Conservation (phyloP, 2,329 filamentous ascomycete species). For the Mariannaea elegans region DNA sequence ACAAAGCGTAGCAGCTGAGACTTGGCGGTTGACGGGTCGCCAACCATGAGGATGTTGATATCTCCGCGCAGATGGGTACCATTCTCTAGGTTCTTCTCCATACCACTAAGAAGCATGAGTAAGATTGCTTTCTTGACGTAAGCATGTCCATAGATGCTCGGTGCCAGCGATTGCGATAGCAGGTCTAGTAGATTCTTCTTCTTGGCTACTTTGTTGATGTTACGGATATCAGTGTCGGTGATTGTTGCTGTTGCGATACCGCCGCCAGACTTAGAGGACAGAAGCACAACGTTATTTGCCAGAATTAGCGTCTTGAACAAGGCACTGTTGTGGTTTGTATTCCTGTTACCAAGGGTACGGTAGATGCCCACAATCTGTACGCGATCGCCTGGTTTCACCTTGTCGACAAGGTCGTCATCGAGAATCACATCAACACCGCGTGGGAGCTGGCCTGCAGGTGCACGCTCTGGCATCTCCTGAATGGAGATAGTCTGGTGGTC, state of each 20-base stretch:
- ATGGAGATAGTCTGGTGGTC: constrained; percentile 98
- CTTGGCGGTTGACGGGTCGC: constrained; percentile 97
- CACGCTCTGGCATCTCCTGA: constrained; percentile 98
- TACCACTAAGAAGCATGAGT: constrained; percentile 91
- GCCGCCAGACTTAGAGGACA: constrained; percentile 95
- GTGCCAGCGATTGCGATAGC: constrained; percentile 91
- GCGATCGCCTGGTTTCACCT: constrained; percentile 92
- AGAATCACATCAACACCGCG: constrained; percentile 95
- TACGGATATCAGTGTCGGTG: constrained; percentile 95
- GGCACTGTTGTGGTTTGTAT: constrained; percentile 87
- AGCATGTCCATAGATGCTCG: constrained; percentile 96
- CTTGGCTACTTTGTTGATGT: constrained; percentile 98
- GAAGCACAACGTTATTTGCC: constrained; percentile 92
- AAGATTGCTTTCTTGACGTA: constrained; percentile 98
- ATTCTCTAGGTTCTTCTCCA: constrained; percentile 99
- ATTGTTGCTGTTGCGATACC: constrained; percentile 92
- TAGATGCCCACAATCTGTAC: constrained; percentile 98
- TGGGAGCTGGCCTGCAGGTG: constrained; percentile 93
- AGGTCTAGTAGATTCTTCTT: constrained; percentile 93
- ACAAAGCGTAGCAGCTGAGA: constrained; percentile 98
- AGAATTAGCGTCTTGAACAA: constrained; percentile 94
- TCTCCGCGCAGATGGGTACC: constrained; percentile 97
- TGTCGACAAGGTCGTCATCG: constrained; percentile 95
- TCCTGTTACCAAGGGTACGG: constrained; percentile 92
- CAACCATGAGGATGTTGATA: constrained; percentile 99